phyloP scores from a whole-genome alignment of 176 grass and related monocot genomes.

The Luzula sylvatica region DNA sequence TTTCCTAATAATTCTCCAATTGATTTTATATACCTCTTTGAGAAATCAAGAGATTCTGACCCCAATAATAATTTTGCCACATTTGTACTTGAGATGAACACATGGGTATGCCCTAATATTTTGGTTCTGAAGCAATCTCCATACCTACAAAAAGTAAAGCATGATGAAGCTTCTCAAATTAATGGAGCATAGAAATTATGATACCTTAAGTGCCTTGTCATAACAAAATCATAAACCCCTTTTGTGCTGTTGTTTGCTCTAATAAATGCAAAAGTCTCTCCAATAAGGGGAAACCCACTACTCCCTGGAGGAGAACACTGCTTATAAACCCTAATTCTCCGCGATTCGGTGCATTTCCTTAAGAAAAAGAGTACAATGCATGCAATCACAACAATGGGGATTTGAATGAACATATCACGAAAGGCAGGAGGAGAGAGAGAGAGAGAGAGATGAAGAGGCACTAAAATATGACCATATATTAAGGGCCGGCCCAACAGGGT shows the following conservation, averaged over 20 bases:
- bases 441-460: background rate
- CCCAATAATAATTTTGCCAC: constrained; percentile 27
- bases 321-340: background rate
- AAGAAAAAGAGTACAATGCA: constrained; percentile 4
- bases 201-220: constrained; percentile 36
- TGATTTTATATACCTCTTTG: constrained; percentile 82
- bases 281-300: constrained; percentile 18
- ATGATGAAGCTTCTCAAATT: background rate
- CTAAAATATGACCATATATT: background rate
- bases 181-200: background rate
- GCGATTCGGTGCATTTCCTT: background rate
- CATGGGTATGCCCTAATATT: constrained; percentile 61
- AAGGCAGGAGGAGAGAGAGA: background rate
- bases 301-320: constrained; percentile 21
- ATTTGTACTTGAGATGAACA: constrained; percentile 43
- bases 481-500: too few species aligned
- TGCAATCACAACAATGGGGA: constrained; percentile 2
- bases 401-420: background rate
- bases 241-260: constrained; percentile 39
- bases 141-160: constrained; percentile 14
- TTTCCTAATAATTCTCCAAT: constrained; percentile 55
- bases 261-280: constrained; percentile 65
- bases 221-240: constrained; percentile 86
- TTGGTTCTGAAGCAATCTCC: constrained; percentile 57
- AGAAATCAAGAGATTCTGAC: constrained; percentile 39